These are phyloP conservation scores for Tetradesmus lagerheimii DNA, from an alignment of 139 green algal species.

Conservation along the genomic window DNA sequence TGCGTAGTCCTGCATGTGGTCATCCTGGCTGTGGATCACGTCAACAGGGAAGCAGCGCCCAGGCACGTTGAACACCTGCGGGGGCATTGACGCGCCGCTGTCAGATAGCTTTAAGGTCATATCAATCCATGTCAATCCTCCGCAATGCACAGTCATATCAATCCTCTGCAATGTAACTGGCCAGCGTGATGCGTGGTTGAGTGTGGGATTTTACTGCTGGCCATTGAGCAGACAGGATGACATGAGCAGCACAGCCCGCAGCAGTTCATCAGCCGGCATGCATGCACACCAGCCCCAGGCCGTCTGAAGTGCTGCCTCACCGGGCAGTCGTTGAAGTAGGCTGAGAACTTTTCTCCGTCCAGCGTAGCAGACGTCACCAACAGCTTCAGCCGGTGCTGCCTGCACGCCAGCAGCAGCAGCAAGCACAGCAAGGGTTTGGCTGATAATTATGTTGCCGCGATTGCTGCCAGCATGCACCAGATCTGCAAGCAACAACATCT, in stretches of 20 bases:
- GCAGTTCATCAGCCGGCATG: too few species aligned
- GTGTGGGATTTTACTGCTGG: too few species aligned
- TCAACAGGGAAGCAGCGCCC: constrained; percentile 90
- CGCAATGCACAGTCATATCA: too few species aligned
- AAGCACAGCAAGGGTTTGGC: too few species aligned
- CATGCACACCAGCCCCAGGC: not conserved
- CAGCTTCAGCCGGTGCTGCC: constrained; percentile 72
- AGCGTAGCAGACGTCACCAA: constrained; percentile 95
- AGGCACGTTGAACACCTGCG: constrained; percentile 84
- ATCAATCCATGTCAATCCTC: too few species aligned
- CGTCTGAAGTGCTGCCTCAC: constrained; percentile 44
- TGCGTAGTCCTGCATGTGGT: constrained; percentile 69
- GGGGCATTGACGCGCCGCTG: not conserved
- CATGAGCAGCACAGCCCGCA: not conserved
- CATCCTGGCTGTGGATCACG: constrained; percentile 78
- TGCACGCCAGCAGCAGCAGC: constrained; percentile 33
- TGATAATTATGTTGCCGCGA: too few species aligned
- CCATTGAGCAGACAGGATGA: too few species aligned
- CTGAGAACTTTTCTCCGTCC: constrained; percentile 90
- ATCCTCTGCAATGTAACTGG: too few species aligned
- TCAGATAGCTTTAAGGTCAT: too few species aligned
- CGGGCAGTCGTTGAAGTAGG: constrained; percentile 89
- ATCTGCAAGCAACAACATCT: too few species aligned
- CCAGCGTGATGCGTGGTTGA: too few species aligned
- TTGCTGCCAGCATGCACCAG: too few species aligned